Evolutionary conservation across 805 yeast species (phyloP).

Genomic region (Lipomyces yamanashiensis): DNA sequence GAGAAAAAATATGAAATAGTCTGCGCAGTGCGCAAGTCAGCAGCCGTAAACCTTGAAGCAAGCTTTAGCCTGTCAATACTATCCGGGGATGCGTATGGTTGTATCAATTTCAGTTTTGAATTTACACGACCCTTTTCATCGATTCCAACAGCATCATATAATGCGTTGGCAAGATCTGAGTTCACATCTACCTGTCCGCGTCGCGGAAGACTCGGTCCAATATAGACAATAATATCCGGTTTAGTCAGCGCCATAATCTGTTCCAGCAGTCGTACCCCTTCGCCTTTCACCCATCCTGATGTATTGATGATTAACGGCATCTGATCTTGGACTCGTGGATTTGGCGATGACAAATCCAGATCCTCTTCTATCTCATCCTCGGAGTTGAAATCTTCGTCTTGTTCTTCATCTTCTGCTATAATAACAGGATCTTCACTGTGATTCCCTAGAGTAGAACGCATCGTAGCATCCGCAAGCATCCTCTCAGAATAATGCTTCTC

Average conservation of each 20-base stretch:
- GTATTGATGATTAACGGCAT: constrained; percentile 66
- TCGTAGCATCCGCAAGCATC: not conserved
- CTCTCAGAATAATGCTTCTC: constrained; percentile 34
- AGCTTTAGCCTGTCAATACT: not conserved
- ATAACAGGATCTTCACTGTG: not conserved
- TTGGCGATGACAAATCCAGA: not conserved
- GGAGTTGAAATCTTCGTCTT: not conserved
- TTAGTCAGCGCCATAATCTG: constrained; percentile 49
- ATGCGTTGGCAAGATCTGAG: constrained; percentile 37
- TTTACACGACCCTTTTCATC: constrained; percentile 46
- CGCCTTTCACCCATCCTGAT: constrained; percentile 92
- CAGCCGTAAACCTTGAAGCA: constrained; percentile 17
- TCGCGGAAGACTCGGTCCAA: constrained; percentile 47
- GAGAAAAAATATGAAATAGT: constrained; percentile 42
- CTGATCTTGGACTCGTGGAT: not conserved
- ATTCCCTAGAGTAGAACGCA: not conserved
- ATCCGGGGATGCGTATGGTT: constrained; percentile 5
- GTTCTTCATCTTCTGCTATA: not conserved
- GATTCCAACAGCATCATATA: constrained; percentile 32
- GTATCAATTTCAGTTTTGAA: constrained; percentile 1
- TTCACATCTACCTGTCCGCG: constrained; percentile 43
- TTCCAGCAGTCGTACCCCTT: constrained; percentile 70
- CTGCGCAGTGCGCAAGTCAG: constrained; percentile 40
- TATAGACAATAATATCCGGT: constrained; percentile 63
- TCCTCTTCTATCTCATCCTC: not conserved